Evolutionary conservation across 192 early-diverging fungal species (phyloP).

Genomic region (Coemansia sp.): DNA sequence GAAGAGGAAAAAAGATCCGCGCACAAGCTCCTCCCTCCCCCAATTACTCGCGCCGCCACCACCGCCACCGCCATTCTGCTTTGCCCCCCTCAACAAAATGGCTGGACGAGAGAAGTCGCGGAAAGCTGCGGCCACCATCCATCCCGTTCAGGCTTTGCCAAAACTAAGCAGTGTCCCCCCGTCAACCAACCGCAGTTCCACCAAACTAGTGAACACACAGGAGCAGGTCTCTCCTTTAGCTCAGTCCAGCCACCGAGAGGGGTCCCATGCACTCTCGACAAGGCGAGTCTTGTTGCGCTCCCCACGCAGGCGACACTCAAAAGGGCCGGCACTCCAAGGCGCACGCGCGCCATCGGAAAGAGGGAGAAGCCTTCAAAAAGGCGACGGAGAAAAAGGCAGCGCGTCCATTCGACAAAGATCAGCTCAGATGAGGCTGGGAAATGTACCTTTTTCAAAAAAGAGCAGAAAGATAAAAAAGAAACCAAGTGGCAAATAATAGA

Average conservation of each 20-base stretch:
- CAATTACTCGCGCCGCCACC: too few species aligned
- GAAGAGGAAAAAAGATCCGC: not conserved
- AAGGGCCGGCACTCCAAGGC: not conserved
- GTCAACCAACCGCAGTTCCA: not conserved
- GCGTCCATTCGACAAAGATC: constrained; percentile 1
- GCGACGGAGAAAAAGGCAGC: constrained; percentile 1
- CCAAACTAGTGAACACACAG: not conserved
- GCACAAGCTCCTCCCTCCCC: not conserved
- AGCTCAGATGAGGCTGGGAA: not conserved
- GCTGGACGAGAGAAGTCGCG: not conserved
- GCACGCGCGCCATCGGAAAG: not conserved
- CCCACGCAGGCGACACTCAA: not conserved
- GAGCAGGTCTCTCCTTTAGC: constrained; percentile 5
- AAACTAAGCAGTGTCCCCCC: too few species aligned
- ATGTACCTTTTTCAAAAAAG: constrained; percentile 16
- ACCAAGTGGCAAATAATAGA: not conserved
- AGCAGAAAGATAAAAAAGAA: not conserved
- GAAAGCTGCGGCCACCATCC: not conserved
- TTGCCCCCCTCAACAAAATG: too few species aligned
- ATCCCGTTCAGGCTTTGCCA: not conserved
- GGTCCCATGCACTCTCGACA: too few species aligned
- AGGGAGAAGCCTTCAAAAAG: not conserved
- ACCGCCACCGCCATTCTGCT: too few species aligned
- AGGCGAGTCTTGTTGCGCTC: not conserved
- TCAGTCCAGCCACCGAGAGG: not conserved